Conservation (phyloP, 2,329 filamentous ascomycete species). For the Microsporum canis region DNA sequence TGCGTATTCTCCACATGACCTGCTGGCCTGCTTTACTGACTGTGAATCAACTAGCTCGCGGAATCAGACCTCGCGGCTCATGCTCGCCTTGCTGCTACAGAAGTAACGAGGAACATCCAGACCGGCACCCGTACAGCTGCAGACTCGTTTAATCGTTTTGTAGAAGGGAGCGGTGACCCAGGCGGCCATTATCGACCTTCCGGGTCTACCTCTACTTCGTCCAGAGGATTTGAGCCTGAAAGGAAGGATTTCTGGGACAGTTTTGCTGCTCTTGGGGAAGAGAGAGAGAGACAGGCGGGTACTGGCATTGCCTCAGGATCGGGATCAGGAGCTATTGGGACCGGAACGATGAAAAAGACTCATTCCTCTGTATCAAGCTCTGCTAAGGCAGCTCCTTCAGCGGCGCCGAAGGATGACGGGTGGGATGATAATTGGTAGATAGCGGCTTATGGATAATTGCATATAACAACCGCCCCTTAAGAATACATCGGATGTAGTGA, state of each 20-base stretch:
- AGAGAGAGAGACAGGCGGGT: slow-evolving; percentile 20
- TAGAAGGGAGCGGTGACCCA: slow-evolving; percentile 55
- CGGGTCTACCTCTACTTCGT: slow-evolving; percentile 38
- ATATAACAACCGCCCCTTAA: neutral
- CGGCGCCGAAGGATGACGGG: slow-evolving; percentile 38
- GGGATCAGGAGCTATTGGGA: slow-evolving; percentile 46
- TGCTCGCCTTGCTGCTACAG: slow-evolving; percentile 47
- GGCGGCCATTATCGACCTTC: slow-evolving; percentile 16
- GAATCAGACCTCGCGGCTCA: slow-evolving; percentile 67
- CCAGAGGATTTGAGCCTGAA: slow-evolving; percentile 44
- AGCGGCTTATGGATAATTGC: neutral
- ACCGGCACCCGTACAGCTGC: slow-evolving; percentile 61
- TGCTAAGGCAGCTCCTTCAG: slow-evolving; percentile 15
- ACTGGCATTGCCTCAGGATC: slow-evolving; percentile 24
- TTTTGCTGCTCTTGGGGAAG: slow-evolving; percentile 56
- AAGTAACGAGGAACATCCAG: slow-evolving; percentile 51
- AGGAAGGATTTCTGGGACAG: slow-evolving; percentile 87
- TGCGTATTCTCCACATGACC: slow-evolving; percentile 30
- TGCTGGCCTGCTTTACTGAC: neutral
- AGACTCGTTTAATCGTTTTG: slow-evolving; percentile 72
- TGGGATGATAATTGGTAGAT: slow-evolving; percentile 45
- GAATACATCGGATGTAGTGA: neutral
- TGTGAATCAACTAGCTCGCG: slow-evolving; percentile 47
- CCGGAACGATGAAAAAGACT: slow-evolving; percentile 50
- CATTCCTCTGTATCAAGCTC: slow-evolving; percentile 16